phyloP scores from a whole-genome alignment of 495 filamentous ascomycete genomes.

The Penicillium flavigenum region DNA sequence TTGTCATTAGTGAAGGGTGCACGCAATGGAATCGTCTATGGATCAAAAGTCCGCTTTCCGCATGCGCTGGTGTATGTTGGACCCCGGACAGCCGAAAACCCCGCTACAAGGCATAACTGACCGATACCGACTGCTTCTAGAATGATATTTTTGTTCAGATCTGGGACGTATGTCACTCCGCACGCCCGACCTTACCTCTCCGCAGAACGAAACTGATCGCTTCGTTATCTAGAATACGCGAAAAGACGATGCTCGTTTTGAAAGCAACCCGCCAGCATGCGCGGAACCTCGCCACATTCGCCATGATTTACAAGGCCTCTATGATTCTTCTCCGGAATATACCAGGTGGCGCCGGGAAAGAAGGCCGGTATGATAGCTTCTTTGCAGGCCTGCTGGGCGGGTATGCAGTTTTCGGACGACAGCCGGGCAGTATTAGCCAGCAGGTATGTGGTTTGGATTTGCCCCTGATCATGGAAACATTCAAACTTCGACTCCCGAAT shows the following conservation, averaged over 20 bases:
- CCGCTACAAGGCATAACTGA: conserved; percentile 9
- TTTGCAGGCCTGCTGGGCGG: conserved; percentile 88
- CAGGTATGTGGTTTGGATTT: conserved; percentile 51
- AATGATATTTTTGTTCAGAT: conserved; percentile 94
- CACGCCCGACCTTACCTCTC: conserved; percentile 11
- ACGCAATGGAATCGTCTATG: conserved; percentile 96
- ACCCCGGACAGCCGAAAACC: background rate
- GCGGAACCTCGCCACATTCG: conserved; percentile 85
- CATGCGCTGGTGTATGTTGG: conserved; percentile 85
- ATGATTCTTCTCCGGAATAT: conserved; percentile 69
- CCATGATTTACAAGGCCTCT: conserved; percentile 78
- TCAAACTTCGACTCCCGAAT: background rate
- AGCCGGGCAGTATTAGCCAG: conserved; percentile 81
- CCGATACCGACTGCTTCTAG: conserved; percentile 36
- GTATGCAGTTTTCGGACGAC: conserved; percentile 88
- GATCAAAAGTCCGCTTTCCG: conserved; percentile 96
- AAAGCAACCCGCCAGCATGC: conserved; percentile 89
- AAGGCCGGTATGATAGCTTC: conserved; percentile 77
- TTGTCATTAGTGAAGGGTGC: conserved; percentile 83
- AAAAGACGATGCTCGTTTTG: conserved; percentile 76
- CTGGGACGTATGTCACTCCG: conserved; percentile 64
- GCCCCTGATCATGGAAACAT: no score
- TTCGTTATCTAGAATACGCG: conserved; percentile 56
- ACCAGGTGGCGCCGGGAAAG: conserved; percentile 57
- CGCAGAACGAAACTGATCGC: conserved; percentile 12